Percentiles rank a stretch among this genome's conserved stretches.
Evolutionary conservation across 345 rosid genomes (phyloP).

Genomic region (Populus davidiana): DNA sequence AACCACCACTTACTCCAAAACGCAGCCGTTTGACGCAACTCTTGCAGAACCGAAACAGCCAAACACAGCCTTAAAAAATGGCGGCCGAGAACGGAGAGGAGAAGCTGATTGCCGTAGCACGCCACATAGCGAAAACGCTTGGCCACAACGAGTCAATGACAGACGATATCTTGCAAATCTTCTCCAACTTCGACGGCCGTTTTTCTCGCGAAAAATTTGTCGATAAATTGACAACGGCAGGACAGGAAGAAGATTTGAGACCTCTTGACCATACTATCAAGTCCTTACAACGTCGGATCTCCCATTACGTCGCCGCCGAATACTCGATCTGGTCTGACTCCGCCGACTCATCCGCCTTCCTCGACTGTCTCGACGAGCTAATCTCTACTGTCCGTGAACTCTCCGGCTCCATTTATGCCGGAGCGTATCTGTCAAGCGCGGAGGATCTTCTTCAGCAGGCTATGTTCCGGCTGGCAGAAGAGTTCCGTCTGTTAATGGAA

Average conservation of each 20-base stretch:
- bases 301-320: conserved; percentile 56
- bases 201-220: conserved; percentile 79
- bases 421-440: conserved; percentile 60
- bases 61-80: conserved; percentile 8
- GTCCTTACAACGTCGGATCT: conserved; percentile 69
- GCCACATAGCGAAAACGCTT: conserved; percentile 87
- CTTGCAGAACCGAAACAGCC: background rate
- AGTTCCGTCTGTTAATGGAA: conserved; percentile 76
- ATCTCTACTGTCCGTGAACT: conserved; percentile 43
- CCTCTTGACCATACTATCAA: conserved; percentile 50
- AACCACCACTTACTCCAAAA: background rate
- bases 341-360: conserved; percentile 67
- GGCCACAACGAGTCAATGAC: conserved; percentile 84
- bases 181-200: conserved; percentile 83
- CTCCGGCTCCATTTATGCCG: conserved; percentile 37
- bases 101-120: conserved; percentile 78
- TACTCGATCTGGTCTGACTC: conserved; percentile 84
- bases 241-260: conserved; percentile 24
- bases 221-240: conserved; percentile 45
- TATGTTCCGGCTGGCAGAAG: conserved; percentile 75
- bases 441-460: conserved; percentile 78
- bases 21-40: background rate
- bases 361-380: conserved; percentile 70
- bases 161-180: conserved; percentile 86
- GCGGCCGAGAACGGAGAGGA: conserved; percentile 77